Conservation (phyloP, 306 rosid species). For the Lablab purpureus region DNA sequence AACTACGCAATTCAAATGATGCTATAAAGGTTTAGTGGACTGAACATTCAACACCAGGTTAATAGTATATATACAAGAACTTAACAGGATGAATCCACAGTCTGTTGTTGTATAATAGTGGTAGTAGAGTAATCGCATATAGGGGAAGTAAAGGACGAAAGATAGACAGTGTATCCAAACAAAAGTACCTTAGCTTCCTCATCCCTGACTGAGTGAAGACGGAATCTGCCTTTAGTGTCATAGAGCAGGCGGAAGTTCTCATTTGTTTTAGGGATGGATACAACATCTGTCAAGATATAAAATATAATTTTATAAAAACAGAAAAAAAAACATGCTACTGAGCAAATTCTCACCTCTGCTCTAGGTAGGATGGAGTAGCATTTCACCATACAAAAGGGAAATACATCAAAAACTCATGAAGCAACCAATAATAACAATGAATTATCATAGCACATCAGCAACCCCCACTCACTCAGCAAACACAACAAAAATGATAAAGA, state of each 20-base stretch:
- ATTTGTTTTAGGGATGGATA: conserved; percentile 36
- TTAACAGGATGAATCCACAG: not conserved
- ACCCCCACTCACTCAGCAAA: not conserved
- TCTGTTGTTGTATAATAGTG: not conserved
- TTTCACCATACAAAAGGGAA: not conserved
- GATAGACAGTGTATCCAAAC: not conserved
- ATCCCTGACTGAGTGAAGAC: conserved; percentile 36
- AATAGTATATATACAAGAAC: not conserved
- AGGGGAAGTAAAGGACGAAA: not conserved
- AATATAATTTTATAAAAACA: not conserved
- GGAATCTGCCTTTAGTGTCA: conserved; percentile 38
- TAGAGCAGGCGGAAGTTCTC: conserved; percentile 34
- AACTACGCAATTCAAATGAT: not conserved
- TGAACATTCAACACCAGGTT: not conserved
- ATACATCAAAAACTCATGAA: not conserved
- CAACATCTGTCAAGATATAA: conserved; percentile 14
- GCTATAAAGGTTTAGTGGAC: not conserved
- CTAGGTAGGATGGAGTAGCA: not conserved
- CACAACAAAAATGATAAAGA: no score
- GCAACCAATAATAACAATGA: not conserved
- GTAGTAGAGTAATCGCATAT: not conserved
- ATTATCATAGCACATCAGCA: not conserved
- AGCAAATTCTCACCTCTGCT: not conserved
- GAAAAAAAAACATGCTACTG: not conserved
- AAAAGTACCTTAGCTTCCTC: conserved; percentile 34